These are phyloP conservation scores for Canavalia ensiformis DNA, from an alignment of 306 rosid genomes.

Conservation along the genomic window DNA sequence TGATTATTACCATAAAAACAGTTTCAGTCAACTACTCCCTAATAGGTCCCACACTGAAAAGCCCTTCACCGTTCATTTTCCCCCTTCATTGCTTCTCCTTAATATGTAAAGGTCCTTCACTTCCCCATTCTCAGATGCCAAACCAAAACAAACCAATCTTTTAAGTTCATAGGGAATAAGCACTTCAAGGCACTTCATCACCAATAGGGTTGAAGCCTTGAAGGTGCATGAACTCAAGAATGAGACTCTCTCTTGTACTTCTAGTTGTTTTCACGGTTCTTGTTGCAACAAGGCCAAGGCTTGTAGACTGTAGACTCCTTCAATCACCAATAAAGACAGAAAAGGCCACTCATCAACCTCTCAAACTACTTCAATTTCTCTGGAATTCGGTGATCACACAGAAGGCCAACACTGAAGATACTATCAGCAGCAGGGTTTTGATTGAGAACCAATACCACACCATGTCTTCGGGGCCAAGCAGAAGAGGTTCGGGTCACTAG, in stretches of 20 bases:
- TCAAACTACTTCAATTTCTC: conserved; percentile 8
- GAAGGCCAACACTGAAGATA: conserved; percentile 7
- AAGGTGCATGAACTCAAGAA: conserved; percentile 40
- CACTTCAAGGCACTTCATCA: conserved; percentile 47
- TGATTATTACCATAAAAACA: conserved; percentile 51
- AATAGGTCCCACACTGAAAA: conserved; percentile 63
- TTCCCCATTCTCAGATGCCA: conserved; percentile 61
- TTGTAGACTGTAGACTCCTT: conserved; percentile 56
- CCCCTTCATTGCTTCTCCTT: conserved; percentile 53
- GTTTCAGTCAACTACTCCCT: conserved; percentile 59
- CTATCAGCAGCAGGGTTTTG: conserved; percentile 42
- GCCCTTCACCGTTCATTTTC: conserved; percentile 69
- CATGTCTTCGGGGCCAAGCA: conserved; percentile 86
- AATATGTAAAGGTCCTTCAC: conserved; percentile 47
- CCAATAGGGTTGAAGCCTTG: conserved; percentile 33
- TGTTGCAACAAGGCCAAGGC: conserved; percentile 46
- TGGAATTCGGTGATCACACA: conserved; percentile 13
- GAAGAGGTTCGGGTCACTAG: conserved; percentile 89
- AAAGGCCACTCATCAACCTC: not conserved
- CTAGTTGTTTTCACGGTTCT: conserved; percentile 50
- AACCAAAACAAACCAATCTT: conserved; percentile 48
- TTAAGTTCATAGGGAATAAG: conserved; percentile 51
- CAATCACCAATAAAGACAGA: conserved; percentile 41
- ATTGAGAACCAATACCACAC: conserved; percentile 51
- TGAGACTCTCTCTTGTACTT: conserved; percentile 54